Percentiles rank a stretch among this genome's conserved stretches.
Evolutionary conservation across 1,284 basidiomycete species (phyloP).

Genomic region (Malassezia japonica): DNA sequence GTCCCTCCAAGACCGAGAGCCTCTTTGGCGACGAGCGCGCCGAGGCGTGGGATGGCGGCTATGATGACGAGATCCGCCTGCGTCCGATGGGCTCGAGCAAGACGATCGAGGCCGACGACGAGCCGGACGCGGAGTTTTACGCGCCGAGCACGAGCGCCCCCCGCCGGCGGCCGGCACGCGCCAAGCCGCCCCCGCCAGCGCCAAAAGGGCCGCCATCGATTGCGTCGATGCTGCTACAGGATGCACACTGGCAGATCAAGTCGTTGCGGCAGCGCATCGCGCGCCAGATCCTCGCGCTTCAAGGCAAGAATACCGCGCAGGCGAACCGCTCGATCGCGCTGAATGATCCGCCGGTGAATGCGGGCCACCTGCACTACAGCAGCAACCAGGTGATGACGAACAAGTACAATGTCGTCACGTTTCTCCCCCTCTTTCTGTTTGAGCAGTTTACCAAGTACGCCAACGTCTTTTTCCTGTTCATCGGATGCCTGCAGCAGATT

Average conservation of each 20-base stretch:
- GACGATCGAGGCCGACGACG: slow-evolving; percentile 44
- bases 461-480: slow-evolving; percentile 98
- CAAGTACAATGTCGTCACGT: slow-evolving; percentile 84
- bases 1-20: neutral
- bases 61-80: slow-evolving; percentile 5
- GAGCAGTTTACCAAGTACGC: slow-evolving; percentile 99
- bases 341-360: slow-evolving; percentile 40
- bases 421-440: slow-evolving; percentile 79
- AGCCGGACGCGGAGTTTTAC: slow-evolving; percentile 12
- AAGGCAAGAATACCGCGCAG: slow-evolving; percentile 23
- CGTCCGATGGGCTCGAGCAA: slow-evolving; percentile 23
- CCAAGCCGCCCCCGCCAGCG: slow-evolving; percentile 11
- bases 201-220: slow-evolving; percentile 1
- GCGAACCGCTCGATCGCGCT: slow-evolving; percentile 37
- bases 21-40: slow-evolving; percentile 1
- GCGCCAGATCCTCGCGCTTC: slow-evolving; percentile 24
- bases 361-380: slow-evolving; percentile 30
- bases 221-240: slow-evolving; percentile 7
- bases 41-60: neutral
- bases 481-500: slow-evolving; percentile 94
- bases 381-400: slow-evolving; percentile 82
- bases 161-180: slow-evolving; percentile 1
- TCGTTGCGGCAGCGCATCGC: slow-evolving; percentile 19
- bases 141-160: neutral
- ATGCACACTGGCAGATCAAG: slow-evolving; percentile 10